These are phyloP conservation scores for Escallonia rubra DNA, from an alignment of 129 eudicot species.

Conservation along the genomic window DNA sequence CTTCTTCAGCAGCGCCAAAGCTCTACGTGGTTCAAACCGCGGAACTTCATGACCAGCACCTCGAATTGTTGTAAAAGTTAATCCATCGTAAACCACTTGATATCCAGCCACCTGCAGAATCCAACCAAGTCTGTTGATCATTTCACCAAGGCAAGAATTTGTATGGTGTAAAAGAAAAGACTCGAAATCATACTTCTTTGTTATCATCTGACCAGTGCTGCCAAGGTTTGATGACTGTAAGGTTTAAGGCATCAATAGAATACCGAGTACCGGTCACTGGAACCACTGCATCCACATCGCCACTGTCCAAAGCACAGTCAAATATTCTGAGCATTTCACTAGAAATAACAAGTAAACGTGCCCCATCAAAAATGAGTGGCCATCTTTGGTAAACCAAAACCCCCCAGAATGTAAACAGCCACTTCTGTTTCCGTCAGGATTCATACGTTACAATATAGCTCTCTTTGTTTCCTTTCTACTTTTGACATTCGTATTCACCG, in stretches of 20 bases:
- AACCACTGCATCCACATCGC: slow-evolving; percentile 60
- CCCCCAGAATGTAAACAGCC: too few species aligned
- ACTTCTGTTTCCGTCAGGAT: too few species aligned
- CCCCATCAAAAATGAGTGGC: not conserved
- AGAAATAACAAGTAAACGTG: not conserved
- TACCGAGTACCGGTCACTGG: slow-evolving; percentile 60
- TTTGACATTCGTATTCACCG: not conserved
- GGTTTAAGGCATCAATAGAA: slow-evolving; percentile 46
- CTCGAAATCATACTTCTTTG: slow-evolving; percentile 27
- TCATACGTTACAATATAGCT: too few species aligned
- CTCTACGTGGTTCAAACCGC: slow-evolving; percentile 51
- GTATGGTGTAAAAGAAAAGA: not conserved
- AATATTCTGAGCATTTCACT: not conserved
- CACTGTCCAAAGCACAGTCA: slow-evolving; percentile 26
- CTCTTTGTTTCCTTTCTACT: too few species aligned
- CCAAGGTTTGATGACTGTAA: slow-evolving; percentile 53
- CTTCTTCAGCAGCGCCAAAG: slow-evolving; percentile 38
- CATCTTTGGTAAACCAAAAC: too few species aligned
- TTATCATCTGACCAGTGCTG: slow-evolving; percentile 42
- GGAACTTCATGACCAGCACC: slow-evolving; percentile 72
- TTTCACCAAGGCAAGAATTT: too few species aligned
- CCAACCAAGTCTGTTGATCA: not conserved
- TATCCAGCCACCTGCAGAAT: slow-evolving; percentile 48
- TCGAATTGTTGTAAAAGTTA: slow-evolving; percentile 54
- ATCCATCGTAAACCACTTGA: slow-evolving; percentile 44